These are phyloP conservation scores for Venturia pyrina DNA, from an alignment of 2,329 filamentous ascomycete species.

Conservation along the genomic window DNA sequence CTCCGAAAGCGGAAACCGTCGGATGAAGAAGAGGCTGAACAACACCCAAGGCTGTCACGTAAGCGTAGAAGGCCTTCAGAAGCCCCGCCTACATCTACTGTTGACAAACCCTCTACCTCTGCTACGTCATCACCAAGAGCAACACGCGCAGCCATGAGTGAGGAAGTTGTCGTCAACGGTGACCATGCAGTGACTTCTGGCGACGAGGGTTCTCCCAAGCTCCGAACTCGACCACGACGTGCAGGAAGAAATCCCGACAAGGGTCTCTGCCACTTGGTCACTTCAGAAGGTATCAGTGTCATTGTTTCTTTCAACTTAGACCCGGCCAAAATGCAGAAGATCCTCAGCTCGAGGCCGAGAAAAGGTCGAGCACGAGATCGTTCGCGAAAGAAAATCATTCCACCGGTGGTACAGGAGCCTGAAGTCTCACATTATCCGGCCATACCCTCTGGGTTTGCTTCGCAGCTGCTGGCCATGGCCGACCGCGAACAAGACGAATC, in stretches of 20 bases:
- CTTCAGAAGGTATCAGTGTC: slow-evolving; percentile 36
- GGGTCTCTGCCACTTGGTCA: slow-evolving; percentile 29
- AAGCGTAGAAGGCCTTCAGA: slow-evolving; percentile 13
- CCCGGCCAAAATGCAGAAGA: slow-evolving; percentile 48
- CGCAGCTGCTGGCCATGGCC: slow-evolving; percentile 79
- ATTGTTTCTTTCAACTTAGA: slow-evolving; percentile 51
- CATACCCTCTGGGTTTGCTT: slow-evolving; percentile 56
- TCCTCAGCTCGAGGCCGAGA: slow-evolving; percentile 49
- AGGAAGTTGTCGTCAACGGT: slow-evolving; percentile 12
- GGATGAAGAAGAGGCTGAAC: slow-evolving; percentile 46
- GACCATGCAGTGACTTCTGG: slow-evolving; percentile 16
- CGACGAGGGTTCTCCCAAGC: slow-evolving; percentile 20
- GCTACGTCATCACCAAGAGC: neutral
- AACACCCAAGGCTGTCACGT: slow-evolving; percentile 23
- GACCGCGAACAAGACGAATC: slow-evolving; percentile 89
- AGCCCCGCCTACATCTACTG: slow-evolving; percentile 6
- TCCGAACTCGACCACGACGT: slow-evolving; percentile 45
- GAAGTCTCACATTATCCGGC: slow-evolving; percentile 46
- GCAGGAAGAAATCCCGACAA: slow-evolving; percentile 33
- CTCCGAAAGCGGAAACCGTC: slow-evolving; percentile 79
- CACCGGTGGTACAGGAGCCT: slow-evolving; percentile 27
- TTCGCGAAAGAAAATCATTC: slow-evolving; percentile 23
- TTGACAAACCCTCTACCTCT: slow-evolving; percentile 5
- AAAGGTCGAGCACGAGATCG: slow-evolving; percentile 34
- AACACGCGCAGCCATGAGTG: slow-evolving; percentile 13